Base-by-base conservation (phyloP, 768 basidiomycete genomes). In the Artomyces pyxidatus region DNA sequence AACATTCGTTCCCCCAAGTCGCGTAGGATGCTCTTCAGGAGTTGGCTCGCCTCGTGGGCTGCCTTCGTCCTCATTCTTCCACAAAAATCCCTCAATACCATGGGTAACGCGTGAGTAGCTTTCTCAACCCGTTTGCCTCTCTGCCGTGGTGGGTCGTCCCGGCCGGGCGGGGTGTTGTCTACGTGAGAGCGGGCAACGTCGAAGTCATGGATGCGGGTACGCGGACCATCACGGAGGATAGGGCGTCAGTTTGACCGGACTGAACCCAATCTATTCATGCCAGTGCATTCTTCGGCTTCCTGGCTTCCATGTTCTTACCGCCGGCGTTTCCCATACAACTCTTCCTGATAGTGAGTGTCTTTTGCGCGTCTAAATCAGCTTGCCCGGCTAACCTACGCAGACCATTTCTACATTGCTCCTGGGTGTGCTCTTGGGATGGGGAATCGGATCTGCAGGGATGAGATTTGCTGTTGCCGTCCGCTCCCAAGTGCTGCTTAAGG, bases 391-490 rank as follows among this genome's bases (percentile, higher is more conserved):
- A 41, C 19, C 37, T 19, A 3, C 27, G 25, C 25, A 73, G 72
- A 57, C 62, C 6, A 56, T 72, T 1, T 59, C 68, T n/a, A 78
- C 72, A 0, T 53, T 81, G 32, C 52, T 75, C 22, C 14, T 78
- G 6, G 78, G 78, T 1, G 55, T 74, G 39, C 63, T 68, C 2
- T 37, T 76, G 1, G 78, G 78, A 11, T 82, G 80, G 79, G 79
- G 71, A 0, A 66, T 77, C 53, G 76, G 77, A 1, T 64, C 68
- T 9, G 77, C 75, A 0, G 76, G 71, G 0, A 80, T 81, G 78
- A 70, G 70, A 4, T 72, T 75, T 0, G 71, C 70, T 0, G 57
- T 75, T 0, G 60, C 68, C 4, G 70, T 70, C 0, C 64, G 72
- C 9, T 58, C 64, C 46, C 59, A 68, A 50, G 59, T 60, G 0